Evolutionary conservation across 192 early-diverging fungal genomes (phyloP), one percentile per base, ranked within the genome.

Genomic region (Coemansia sp.): DNA sequence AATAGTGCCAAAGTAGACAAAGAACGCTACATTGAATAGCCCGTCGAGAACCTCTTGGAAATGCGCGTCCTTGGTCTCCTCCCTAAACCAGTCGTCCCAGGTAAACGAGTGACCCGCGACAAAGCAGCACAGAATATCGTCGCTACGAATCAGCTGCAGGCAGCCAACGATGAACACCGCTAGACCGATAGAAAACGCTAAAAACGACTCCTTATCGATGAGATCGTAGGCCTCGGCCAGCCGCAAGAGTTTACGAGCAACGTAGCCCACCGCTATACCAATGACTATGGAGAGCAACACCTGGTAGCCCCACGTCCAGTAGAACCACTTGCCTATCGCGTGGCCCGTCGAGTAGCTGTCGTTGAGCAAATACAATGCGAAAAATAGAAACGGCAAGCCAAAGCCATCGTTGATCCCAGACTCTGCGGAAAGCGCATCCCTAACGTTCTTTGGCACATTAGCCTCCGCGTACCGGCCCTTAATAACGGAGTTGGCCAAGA

Each of bases 31-130:
- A 84, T 95, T 96, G 62, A 96, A 83, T 65, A 98, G 81, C 73
- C 88, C 90, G 67, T 96, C 95, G 58, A 98, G 88, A 14, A 93
- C 92, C 69, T 95, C 95, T 84, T 96, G 95, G 45, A 96, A 88
- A 62, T 95, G 91, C 12, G 94, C 88, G 38, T 92, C 90, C 61
- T 91, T 85, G 31, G 91, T 90, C 62, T 94, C 90, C 59, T 93
- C 82, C 59, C 88, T 88, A 70, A 95, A 95, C 94, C 94, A 97
- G 62, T 89, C 89, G 60, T 97, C 95, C 93, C 93, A 94, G 0
- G 92, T 89, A 61, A 95, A 91, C 9, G 88, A 78, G 42, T 91
- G 87, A 2, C 92, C 92, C 20, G 91, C 87, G 56, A 89, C 76
- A 76, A 93, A 93, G 62, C 88, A 90, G 37, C 90, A 86, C 21